A percentile compares a stretch with the other conserved stretches of the same genome.
Evolutionary conservation across 2,329 filamentous ascomycete genomes (phyloP).

Genomic region (Alternaria hordeiaustralica): DNA sequence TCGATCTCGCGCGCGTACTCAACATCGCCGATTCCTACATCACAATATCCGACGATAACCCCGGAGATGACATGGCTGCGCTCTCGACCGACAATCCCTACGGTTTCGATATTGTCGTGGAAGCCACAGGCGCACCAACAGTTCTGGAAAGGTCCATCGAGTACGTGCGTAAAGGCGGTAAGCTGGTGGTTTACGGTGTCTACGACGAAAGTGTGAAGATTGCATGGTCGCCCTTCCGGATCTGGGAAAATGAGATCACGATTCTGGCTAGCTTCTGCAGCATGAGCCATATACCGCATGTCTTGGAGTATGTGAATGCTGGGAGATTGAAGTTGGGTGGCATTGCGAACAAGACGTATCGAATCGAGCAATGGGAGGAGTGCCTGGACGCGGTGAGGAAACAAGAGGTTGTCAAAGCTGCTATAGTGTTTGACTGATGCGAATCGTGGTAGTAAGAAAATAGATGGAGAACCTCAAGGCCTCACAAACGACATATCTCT

Average conservation of each 20-base stretch:
- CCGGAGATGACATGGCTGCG: constrained; percentile 60
- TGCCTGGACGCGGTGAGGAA: constrained; percentile 74
- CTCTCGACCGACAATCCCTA: constrained; percentile 71
- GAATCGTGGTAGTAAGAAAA: not conserved
- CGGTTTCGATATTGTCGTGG: constrained; percentile 75
- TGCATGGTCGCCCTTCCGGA: constrained; percentile 73
- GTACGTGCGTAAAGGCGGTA: constrained; percentile 74
- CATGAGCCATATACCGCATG: constrained; percentile 55
- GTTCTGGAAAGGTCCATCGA: constrained; percentile 75
- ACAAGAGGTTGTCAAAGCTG: constrained; percentile 76
- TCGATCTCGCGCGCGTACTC: constrained; percentile 67
- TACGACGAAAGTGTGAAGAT: constrained; percentile 69
- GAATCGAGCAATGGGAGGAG: constrained; percentile 74
- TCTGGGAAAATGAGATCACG: constrained; percentile 72
- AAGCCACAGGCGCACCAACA: constrained; percentile 72
- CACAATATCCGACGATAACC: constrained; percentile 45
- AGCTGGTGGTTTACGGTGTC: constrained; percentile 75
- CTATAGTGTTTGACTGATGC: constrained; percentile 68
- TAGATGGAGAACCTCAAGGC: not conserved
- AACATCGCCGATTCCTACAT: constrained; percentile 58
- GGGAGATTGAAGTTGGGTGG: constrained; percentile 69
- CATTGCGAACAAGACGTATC: constrained; percentile 76
- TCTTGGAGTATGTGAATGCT: constrained; percentile 56
- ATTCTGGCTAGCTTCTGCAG: constrained; percentile 74
- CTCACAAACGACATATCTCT: not conserved